Conservation (phyloP, 208 protist species). For the Novymonas esmeraldas region DNA sequence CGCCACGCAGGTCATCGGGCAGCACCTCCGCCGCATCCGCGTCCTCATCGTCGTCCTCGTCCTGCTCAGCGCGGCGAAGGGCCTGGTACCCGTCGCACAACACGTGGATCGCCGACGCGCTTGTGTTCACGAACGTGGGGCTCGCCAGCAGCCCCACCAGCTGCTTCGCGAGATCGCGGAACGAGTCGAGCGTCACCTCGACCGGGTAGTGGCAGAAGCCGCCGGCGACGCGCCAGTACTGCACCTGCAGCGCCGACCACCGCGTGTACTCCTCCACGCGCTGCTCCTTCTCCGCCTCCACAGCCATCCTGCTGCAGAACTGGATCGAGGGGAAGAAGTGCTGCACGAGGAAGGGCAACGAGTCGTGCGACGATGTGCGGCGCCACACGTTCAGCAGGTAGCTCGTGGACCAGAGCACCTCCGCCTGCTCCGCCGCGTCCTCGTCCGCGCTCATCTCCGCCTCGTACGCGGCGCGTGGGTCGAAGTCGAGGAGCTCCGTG, state of each 20-base stretch:
- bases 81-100: constrained; percentile 74
- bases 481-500: constrained; percentile 72
- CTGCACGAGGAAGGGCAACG: constrained; percentile 73
- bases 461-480: constrained; percentile 61
- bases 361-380: constrained; percentile 80
- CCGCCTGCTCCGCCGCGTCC: constrained; percentile 30
- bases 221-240: constrained; percentile 78
- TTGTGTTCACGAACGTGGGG: constrained; percentile 67
- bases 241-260: constrained; percentile 71
- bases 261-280: constrained; percentile 52
- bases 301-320: constrained; percentile 52
- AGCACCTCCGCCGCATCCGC: constrained; percentile 19
- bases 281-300: constrained; percentile 57
- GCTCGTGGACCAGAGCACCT: constrained; percentile 67
- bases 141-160: constrained; percentile 69
- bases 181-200: constrained; percentile 67
- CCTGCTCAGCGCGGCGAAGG: constrained; percentile 42
- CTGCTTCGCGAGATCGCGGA: constrained; percentile 82
- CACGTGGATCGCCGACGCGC: constrained; percentile 77
- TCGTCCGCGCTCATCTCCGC: constrained; percentile 41
- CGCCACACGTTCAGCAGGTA: constrained; percentile 82
- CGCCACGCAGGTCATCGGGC: constrained; percentile 34
- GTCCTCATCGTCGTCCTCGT: constrained; percentile 65
- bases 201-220: constrained; percentile 87
- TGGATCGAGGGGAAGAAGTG: constrained; percentile 85